Evolutionary conservation across 495 filamentous ascomycete genomes (phyloP).

Genomic region (Apodospora peruviana): DNA sequence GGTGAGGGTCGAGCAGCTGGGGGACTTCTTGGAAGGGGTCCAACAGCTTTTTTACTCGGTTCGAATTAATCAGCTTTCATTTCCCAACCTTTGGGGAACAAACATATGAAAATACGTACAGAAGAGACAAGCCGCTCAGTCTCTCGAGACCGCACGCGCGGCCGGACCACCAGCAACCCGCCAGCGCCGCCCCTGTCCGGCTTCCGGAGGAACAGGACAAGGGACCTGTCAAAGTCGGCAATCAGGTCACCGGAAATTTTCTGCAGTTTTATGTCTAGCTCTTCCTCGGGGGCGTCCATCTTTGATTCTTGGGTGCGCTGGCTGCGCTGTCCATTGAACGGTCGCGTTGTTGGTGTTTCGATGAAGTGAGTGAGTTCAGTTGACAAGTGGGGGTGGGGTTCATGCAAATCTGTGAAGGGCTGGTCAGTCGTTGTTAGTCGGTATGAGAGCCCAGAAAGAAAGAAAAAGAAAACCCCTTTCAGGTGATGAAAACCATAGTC

Average conservation of each 20-base stretch:
- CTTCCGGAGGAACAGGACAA: conserved; percentile 47
- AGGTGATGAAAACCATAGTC: too few relatives aligned
- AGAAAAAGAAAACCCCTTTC: too few relatives aligned
- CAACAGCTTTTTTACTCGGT: conserved; percentile 44
- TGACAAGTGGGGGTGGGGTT: too few relatives aligned
- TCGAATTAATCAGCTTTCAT: too few relatives aligned
- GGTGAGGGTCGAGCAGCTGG: conserved; percentile 87
- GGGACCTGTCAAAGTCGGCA: conserved; percentile 54
- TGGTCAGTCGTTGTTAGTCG: too few relatives aligned
- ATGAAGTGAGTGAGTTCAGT: too few relatives aligned
- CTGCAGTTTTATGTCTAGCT: conserved; percentile 68
- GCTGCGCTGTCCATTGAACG: not conserved
- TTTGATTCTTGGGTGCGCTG: not conserved
- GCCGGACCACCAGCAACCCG: conserved; percentile 23
- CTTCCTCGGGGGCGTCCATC: conserved; percentile 49
- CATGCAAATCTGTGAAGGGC: too few relatives aligned
- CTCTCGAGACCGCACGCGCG: conserved; percentile 38
- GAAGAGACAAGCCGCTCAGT: conserved; percentile 37
- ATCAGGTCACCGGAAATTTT: conserved; percentile 64
- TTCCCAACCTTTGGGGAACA: too few relatives aligned
- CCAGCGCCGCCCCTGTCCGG: too few relatives aligned
- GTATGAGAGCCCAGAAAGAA: too few relatives aligned
- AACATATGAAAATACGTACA: conserved; percentile 26
- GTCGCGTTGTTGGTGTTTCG: conserved; percentile 4
- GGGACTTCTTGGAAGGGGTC: conserved; percentile 95